Conservation (phyloP, 2,329 filamentous ascomycete species). For the Trichoderma cornu-damae region DNA sequence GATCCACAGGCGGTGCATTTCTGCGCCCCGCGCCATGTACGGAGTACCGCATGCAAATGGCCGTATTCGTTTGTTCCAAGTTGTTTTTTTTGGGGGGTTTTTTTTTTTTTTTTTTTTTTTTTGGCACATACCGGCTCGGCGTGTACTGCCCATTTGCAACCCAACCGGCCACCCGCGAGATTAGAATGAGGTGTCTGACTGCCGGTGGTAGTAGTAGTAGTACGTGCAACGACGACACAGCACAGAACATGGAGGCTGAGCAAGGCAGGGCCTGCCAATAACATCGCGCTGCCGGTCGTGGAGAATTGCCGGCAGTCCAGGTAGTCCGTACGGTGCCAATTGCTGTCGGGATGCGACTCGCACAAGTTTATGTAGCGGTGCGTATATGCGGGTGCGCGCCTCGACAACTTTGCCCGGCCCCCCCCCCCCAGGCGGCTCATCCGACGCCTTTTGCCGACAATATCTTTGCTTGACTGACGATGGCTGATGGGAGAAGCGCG, state of each 20-base stretch:
- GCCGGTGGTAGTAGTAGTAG: no score
- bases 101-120: background rate
- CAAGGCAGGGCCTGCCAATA: background rate
- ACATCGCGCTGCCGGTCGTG: background rate
- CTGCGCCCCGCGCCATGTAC: slow-evolving; percentile 11
- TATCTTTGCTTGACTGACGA: background rate
- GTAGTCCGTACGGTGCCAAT: no score
- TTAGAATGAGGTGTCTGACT: slow-evolving; percentile 2
- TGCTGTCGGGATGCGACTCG: background rate
- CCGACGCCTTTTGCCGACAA: slow-evolving; percentile 10
- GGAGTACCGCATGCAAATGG: slow-evolving; percentile 7
- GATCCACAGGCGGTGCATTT: slow-evolving; percentile 7
- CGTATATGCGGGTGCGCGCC: background rate
- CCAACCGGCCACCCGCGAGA: slow-evolving; percentile 1
- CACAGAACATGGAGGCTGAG: background rate
- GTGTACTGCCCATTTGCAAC: slow-evolving; percentile 14
- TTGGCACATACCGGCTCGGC: slow-evolving; percentile 5
- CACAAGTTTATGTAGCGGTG: no score
- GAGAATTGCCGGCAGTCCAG: slow-evolving; percentile 2
- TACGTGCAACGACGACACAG: background rate
- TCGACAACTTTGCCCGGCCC: background rate
- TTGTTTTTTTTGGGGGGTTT: background rate
- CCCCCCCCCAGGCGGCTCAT: slow-evolving; percentile 8
- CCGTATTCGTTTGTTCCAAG: slow-evolving; percentile 12
- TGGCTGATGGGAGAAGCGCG: slow-evolving; percentile 1